Evolutionary conservation across 805 yeast genomes (phyloP).

Genomic region (Cyberlindnera maclurae): DNA sequence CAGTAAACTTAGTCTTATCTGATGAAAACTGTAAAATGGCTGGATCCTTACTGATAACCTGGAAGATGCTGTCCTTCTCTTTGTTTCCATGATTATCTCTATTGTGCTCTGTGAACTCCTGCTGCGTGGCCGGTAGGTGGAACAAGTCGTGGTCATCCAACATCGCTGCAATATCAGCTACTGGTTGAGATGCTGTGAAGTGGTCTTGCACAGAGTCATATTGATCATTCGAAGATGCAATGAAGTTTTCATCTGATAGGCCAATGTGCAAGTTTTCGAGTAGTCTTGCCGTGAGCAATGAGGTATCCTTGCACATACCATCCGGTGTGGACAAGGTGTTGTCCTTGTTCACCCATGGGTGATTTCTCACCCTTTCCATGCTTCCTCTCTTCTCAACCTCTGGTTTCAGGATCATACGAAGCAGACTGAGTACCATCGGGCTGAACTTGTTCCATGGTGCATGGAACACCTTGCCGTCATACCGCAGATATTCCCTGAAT

Average conservation of each 20-base stretch:
- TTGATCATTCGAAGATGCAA: slow-evolving; percentile 14
- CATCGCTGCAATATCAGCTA: slow-evolving; percentile 34
- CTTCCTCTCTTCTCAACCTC: slow-evolving; percentile 38
- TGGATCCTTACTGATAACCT: slow-evolving; percentile 42
- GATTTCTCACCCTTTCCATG: slow-evolving; percentile 35
- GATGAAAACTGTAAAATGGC: slow-evolving; percentile 40
- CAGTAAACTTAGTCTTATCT: slow-evolving; percentile 10
- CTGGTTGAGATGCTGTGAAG: slow-evolving; percentile 41
- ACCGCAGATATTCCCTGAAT: slow-evolving; percentile 32
- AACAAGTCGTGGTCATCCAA: slow-evolving; percentile 29
- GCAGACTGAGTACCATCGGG: slow-evolving; percentile 39
- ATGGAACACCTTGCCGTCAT: slow-evolving; percentile 38
- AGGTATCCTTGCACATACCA: slow-evolving; percentile 50
- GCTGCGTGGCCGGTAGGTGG: slow-evolving; percentile 34
- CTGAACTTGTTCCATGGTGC: slow-evolving; percentile 54
- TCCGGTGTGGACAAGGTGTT: slow-evolving; percentile 36
- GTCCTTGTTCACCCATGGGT: slow-evolving; percentile 47
- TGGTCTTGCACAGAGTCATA: slow-evolving; percentile 18
- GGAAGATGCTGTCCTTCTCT: slow-evolving; percentile 27
- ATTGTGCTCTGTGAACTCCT: slow-evolving; percentile 31
- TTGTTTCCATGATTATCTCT: slow-evolving; percentile 5
- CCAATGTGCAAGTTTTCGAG: slow-evolving; percentile 47
- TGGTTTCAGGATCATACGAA: slow-evolving; percentile 46
- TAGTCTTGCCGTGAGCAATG: slow-evolving; percentile 41
- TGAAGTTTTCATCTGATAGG: slow-evolving; percentile 40